Percentiles rank a stretch among this genome's conserved stretches.
Evolutionary conservation across 1,284 basidiomycete species (phyloP).

Genomic region (Mycosarcoma mackinlayi): DNA sequence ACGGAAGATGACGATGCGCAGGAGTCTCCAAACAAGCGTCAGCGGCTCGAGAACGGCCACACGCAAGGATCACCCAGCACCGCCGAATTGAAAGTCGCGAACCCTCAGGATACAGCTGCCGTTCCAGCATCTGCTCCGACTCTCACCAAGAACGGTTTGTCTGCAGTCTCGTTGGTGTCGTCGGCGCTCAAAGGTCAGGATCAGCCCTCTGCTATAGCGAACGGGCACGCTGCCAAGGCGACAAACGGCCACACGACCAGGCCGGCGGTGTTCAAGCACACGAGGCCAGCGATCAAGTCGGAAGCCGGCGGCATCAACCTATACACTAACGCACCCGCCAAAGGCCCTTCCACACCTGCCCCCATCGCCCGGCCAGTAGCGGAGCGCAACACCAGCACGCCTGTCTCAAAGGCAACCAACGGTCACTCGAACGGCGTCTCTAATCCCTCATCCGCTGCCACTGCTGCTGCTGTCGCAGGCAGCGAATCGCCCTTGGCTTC

Average conservation of each 20-base stretch:
- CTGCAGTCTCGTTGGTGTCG: neutral
- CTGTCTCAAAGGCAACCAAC: slow-evolving; percentile 3
- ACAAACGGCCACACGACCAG: slow-evolving; percentile 27
- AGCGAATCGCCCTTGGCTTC: too few relatives aligned
- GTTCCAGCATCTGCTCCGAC: neutral
- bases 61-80: neutral
- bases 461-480: slow-evolving; percentile 8
- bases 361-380: slow-evolving; percentile 6
- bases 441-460: slow-evolving; percentile 26
- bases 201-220: neutral
- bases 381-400: slow-evolving; percentile 11
- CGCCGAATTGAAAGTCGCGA: neutral
- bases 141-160: neutral
- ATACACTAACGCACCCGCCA: slow-evolving; percentile 33
- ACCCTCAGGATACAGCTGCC: neutral
- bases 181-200: neutral
- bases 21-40: slow-evolving; percentile 32
- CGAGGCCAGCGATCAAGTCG: slow-evolving; percentile 18
- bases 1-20: slow-evolving; percentile 20
- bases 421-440: slow-evolving; percentile 4
- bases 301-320: slow-evolving; percentile 29
- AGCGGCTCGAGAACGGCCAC: slow-evolving; percentile 5
- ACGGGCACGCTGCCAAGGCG: slow-evolving; percentile 1
- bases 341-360: slow-evolving; percentile 19
- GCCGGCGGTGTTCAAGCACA: slow-evolving; percentile 12